A percentile compares a stretch with the other conserved stretches of the same genome.
These are phyloP conservation scores for Orbilia brochopaga DNA, from an alignment of 2,329 filamentous ascomycete genomes.

Conservation along the genomic window DNA sequence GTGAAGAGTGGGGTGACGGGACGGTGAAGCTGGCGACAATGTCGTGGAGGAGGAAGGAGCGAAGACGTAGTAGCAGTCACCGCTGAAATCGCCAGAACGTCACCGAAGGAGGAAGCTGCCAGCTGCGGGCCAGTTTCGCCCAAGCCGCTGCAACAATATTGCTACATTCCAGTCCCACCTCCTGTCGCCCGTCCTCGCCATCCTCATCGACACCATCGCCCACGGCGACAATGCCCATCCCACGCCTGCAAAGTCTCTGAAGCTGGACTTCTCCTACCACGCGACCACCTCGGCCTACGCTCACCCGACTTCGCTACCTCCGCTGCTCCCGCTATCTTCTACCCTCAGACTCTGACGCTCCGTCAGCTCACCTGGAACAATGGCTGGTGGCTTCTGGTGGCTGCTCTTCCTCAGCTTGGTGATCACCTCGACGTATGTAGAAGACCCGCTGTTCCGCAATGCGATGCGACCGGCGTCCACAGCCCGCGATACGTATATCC, in stretches of 20 bases:
- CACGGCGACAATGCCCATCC: constrained; percentile 10
- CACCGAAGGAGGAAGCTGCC: constrained; percentile 1
- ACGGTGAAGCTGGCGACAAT: not conserved
- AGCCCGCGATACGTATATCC: no score
- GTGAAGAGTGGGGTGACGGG: not conserved
- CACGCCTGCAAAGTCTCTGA: constrained; percentile 10
- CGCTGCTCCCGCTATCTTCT: not conserved
- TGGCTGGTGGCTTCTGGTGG: constrained; percentile 50
- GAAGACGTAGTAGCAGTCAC: not conserved
- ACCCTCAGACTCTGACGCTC: not conserved
- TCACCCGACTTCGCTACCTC: not conserved
- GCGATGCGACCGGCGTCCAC: constrained; percentile 46
- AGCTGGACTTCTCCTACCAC: constrained; percentile 9
- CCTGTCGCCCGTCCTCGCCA: not conserved
- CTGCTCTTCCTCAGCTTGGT: constrained; percentile 42
- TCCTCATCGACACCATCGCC: constrained; percentile 16
- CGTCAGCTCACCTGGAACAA: constrained; percentile 12
- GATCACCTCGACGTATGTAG: constrained; percentile 42
- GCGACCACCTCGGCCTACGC: not conserved
- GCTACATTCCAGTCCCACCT: not conserved
- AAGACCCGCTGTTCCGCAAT: not conserved
- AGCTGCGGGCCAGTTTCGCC: not conserved
- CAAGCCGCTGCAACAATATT: constrained; percentile 1
- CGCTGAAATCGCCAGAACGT: not conserved
- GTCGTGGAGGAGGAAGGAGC: not conserved